Base-by-base conservation (phyloP, 2,329 filamentous ascomycete species). In the Fusarium duplospermum region DNA sequence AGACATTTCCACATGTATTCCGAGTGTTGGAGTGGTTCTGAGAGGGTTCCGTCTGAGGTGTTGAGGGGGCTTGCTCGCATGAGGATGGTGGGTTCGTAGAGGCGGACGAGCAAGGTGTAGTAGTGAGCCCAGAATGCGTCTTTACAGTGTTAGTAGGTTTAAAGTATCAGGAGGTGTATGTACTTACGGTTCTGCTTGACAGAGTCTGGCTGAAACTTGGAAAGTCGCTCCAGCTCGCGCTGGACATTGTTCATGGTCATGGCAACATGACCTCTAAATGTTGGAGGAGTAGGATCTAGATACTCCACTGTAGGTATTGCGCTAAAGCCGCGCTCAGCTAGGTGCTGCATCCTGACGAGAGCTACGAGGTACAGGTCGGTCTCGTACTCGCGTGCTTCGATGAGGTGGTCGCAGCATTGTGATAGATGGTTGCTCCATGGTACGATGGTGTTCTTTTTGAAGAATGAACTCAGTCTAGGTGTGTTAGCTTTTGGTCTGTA, bases 1-100 rank as follows among this genome's bases (percentile, higher is more conserved):
- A 85, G 78, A 18, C 82, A 83, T 33, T 73, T 76, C 83, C 83
- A 85, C 6, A 86, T 77, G 3, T 79, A 78, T 10, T 83, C 79
- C 14, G 82, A 79, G 13, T 82, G 80, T 6, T 78, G 78, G 11
- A 78, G 76, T 2, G 78, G 76, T 22, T 77, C 73, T 1, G 70
- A 61, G 8, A 61, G 29, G 52, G 65, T 38, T 10, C 64, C n/a
- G 18, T 78, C 71, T 2, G 69, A 4, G 22, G 77, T 67, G 13
- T 72, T 45, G 0, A 75, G 31, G 6, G 58, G 40, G 0, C 74
- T 61, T 2, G 78, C 63, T 4, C 76, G 79, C 68, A 82, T 79
- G 52, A 73, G 76, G 4, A 84, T 79, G 22, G 78, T 78, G 0
- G 83, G 83, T 56, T 85, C 84, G 66, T 83, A 84, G 2, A 86